Evolutionary conservation across 139 green algal genomes (phyloP).

Genomic region (Marvania coccoides): DNA sequence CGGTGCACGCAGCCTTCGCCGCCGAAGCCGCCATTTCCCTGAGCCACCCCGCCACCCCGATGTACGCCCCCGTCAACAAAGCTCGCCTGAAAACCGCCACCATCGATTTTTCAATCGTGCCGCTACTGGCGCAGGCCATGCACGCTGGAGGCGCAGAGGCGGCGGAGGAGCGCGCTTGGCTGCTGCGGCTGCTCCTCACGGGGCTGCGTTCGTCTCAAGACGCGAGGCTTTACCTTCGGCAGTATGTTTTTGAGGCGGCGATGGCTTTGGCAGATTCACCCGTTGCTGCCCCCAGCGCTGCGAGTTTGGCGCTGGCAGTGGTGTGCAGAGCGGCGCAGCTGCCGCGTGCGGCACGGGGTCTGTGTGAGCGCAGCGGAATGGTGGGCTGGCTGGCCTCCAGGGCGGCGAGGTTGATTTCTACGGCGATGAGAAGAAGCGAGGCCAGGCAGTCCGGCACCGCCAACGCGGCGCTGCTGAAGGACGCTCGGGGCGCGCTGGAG

Average conservation of each 20-base stretch:
- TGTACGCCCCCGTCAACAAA: constrained; percentile 37
- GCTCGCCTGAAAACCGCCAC: constrained; percentile 30
- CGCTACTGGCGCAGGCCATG: constrained; percentile 36
- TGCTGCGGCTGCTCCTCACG: constrained; percentile 49
- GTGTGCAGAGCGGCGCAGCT: constrained; percentile 17
- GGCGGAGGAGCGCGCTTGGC: constrained; percentile 38
- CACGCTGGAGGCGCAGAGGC: constrained; percentile 8
- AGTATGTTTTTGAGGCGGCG: constrained; percentile 33
- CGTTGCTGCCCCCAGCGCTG: not conserved
- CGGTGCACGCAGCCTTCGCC: constrained; percentile 31
- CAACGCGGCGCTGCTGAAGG: not conserved
- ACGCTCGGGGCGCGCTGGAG: not conserved
- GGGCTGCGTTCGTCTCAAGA: constrained; percentile 27
- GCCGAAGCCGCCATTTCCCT: constrained; percentile 48
- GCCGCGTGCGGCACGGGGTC: constrained; percentile 15
- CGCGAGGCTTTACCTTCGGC: constrained; percentile 14
- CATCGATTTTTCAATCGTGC: constrained; percentile 38
- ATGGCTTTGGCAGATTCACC: constrained; percentile 33
- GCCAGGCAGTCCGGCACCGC: not conserved
- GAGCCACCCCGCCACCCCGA: constrained; percentile 24
- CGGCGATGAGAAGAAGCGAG: not conserved
- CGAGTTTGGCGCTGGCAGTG: constrained; percentile 7
- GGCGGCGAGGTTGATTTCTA: not conserved
- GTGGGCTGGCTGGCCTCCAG: constrained; percentile 14
- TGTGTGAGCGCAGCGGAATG: constrained; percentile 10